These are phyloP conservation scores for Aspergillus nomiae DNA, from an alignment of 2,329 filamentous ascomycete genomes.

Conservation along the genomic window DNA sequence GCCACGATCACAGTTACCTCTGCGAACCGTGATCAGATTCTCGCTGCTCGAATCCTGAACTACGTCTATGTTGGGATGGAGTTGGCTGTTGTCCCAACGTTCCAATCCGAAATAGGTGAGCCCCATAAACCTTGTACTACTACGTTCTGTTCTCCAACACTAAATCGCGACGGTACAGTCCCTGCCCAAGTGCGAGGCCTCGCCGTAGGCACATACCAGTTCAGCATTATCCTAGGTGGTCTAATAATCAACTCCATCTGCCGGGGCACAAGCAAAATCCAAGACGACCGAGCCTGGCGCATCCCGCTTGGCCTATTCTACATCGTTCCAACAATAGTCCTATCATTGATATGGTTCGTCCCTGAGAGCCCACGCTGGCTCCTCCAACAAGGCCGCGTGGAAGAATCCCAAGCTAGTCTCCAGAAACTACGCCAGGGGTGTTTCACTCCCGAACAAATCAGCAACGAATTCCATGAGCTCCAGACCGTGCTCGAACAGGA, in stretches of 20 bases:
- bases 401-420: slow-evolving; percentile 32
- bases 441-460: background rate
- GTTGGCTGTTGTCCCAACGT: background rate
- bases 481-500: slow-evolving; percentile 15
- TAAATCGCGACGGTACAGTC: slow-evolving; percentile 19
- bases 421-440: slow-evolving; percentile 15
- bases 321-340: slow-evolving; percentile 33
- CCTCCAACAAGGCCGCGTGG: slow-evolving; percentile 24
- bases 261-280: slow-evolving; percentile 30
- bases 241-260: slow-evolving; percentile 22
- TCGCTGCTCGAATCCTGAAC: slow-evolving; percentile 39
- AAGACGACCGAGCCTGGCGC: slow-evolving; percentile 31
- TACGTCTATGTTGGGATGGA: slow-evolving; percentile 47
- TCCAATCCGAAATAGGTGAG: slow-evolving; percentile 26
- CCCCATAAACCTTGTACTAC: background rate
- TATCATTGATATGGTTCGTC: slow-evolving; percentile 29
- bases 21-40: slow-evolving; percentile 30
- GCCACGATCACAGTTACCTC: slow-evolving; percentile 38
- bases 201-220: slow-evolving; percentile 11
- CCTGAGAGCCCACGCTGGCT: slow-evolving; percentile 35
- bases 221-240: background rate
- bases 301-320: slow-evolving; percentile 41
- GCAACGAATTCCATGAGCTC: background rate
- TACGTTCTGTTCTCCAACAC: background rate
- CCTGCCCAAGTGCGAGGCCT: slow-evolving; percentile 25